phyloP scores from a whole-genome alignment of 2,329 filamentous ascomycete species.

The Paraconiothyrium sp. region DNA sequence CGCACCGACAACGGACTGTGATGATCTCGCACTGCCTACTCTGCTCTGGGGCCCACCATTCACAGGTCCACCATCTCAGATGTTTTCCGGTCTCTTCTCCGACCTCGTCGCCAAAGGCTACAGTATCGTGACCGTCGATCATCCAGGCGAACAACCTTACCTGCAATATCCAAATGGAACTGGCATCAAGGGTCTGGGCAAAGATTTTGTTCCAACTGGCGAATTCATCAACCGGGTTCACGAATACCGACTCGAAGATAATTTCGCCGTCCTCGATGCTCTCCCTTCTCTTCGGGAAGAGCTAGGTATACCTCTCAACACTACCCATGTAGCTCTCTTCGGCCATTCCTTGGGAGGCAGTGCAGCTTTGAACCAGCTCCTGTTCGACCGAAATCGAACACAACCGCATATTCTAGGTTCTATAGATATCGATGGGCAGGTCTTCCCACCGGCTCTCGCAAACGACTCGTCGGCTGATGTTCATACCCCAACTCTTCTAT shows the following conservation, averaged over 20 bases:
- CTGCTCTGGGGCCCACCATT: slow-evolving; percentile 22
- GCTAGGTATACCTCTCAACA: slow-evolving; percentile 20
- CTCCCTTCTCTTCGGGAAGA: slow-evolving; percentile 14
- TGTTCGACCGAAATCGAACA: slow-evolving; percentile 18
- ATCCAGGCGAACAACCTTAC: slow-evolving; percentile 30
- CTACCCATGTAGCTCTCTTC: slow-evolving; percentile 26
- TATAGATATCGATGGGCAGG: slow-evolving; percentile 20
- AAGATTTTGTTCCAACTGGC: slow-evolving; percentile 9
- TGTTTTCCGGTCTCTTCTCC: slow-evolving; percentile 22
- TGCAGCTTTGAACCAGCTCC: slow-evolving; percentile 19
- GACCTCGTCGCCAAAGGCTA: slow-evolving; percentile 24
- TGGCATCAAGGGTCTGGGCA: slow-evolving; percentile 10
- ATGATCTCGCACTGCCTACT: slow-evolving; percentile 19
- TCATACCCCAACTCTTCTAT: slow-evolving; percentile 13
- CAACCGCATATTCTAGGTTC: slow-evolving; percentile 13
- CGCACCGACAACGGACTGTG: neutral
- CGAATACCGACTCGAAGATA: slow-evolving; percentile 21
- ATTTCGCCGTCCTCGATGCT: slow-evolving; percentile 17
- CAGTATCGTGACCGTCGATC: slow-evolving; percentile 26
- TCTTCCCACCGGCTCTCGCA: slow-evolving; percentile 11
- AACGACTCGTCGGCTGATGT: slow-evolving; percentile 15
- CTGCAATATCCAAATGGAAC: slow-evolving; percentile 26
- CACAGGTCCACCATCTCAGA: slow-evolving; percentile 23
- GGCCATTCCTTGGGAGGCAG: slow-evolving; percentile 29
- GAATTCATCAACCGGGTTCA: slow-evolving; percentile 8